Percentiles rank a stretch among this genome's conserved stretches.
Evolutionary conservation across 306 rosid species (phyloP).

Genomic region (Cotoneaster glaucophyllus): DNA sequence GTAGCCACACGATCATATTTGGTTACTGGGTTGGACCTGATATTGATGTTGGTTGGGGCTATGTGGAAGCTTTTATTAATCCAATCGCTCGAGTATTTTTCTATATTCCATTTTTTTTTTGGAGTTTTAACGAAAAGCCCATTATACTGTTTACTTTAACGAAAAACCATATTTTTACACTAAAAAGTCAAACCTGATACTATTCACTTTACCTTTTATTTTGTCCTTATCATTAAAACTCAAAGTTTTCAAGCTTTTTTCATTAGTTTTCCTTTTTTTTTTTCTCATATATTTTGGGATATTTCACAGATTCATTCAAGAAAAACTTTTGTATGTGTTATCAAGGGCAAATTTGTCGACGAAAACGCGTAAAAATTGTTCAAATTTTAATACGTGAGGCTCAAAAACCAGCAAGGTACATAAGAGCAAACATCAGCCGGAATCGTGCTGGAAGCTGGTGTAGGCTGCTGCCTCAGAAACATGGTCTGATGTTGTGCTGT

Average conservation of each 20-base stretch:
- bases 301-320: background rate
- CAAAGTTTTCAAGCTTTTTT: too few relatives aligned
- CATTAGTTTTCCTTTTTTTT: background rate
- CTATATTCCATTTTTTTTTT: background rate
- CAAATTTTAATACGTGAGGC: background rate
- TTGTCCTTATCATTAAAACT: too few relatives aligned
- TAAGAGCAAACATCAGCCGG: background rate
- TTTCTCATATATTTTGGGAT: background rate
- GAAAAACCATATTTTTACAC: too few relatives aligned
- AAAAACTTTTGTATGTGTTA: background rate
- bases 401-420: background rate
- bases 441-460: background rate
- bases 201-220: too few relatives aligned
- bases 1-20: slow-evolving; percentile 37
- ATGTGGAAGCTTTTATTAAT: slow-evolving; percentile 63
- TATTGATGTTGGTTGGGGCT: slow-evolving; percentile 89
- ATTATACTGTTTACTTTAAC: too few relatives aligned
- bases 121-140: too few relatives aligned
- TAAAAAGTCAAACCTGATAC: too few relatives aligned
- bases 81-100: slow-evolving; percentile 30
- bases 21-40: slow-evolving; percentile 98
- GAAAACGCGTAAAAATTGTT: background rate
- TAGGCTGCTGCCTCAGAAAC: background rate
- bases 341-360: background rate
- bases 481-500: background rate